Percentiles rank a stretch among this genome's conserved stretches.
These are phyloP conservation scores for Asterophora lycoperdoides DNA, from an alignment of 768 basidiomycete species.

Conservation along the genomic window DNA sequence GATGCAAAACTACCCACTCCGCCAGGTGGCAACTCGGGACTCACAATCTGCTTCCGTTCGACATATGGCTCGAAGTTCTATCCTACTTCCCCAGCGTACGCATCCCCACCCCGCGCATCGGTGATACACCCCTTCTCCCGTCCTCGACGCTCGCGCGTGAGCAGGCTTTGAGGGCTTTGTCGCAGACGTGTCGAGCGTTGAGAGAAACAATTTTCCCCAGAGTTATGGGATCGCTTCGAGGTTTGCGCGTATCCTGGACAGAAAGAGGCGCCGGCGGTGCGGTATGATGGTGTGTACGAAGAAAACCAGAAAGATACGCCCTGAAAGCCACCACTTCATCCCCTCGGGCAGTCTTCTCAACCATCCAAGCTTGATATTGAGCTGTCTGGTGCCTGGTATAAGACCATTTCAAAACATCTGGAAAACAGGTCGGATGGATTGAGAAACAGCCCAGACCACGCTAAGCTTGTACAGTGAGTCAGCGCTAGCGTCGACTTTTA, in stretches of 20 bases:
- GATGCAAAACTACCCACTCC: not conserved
- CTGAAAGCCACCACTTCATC: no score
- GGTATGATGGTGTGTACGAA: not conserved
- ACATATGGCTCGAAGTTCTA: constrained; percentile 28
- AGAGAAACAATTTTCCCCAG: constrained; percentile 25
- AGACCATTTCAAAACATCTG: constrained; percentile 19
- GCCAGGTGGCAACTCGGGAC: not conserved
- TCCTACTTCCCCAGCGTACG: constrained; percentile 23
- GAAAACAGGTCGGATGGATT: constrained; percentile 24
- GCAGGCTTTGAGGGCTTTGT: constrained; percentile 28
- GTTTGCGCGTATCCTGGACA: constrained; percentile 19
- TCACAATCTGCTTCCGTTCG: constrained; percentile 23
- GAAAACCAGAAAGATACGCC: no score
- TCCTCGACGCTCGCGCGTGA: constrained; percentile 21
- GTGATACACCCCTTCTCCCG: constrained; percentile 15
- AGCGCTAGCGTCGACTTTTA: no score
- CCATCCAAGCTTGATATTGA: not conserved
- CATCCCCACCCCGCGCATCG: constrained; percentile 14
- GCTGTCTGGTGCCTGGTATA: constrained; percentile 20
- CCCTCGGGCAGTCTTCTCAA: no score
- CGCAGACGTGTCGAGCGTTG: constrained; percentile 29
- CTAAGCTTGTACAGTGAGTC: constrained; percentile 23
- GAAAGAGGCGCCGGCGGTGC: not conserved
- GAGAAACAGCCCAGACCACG: constrained; percentile 17
- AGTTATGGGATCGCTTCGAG: constrained; percentile 30